Percentiles rank a stretch among this genome's conserved stretches.
These are phyloP conservation scores for Thozetella sp. DNA, from an alignment of 495 filamentous ascomycete genomes.

Conservation along the genomic window DNA sequence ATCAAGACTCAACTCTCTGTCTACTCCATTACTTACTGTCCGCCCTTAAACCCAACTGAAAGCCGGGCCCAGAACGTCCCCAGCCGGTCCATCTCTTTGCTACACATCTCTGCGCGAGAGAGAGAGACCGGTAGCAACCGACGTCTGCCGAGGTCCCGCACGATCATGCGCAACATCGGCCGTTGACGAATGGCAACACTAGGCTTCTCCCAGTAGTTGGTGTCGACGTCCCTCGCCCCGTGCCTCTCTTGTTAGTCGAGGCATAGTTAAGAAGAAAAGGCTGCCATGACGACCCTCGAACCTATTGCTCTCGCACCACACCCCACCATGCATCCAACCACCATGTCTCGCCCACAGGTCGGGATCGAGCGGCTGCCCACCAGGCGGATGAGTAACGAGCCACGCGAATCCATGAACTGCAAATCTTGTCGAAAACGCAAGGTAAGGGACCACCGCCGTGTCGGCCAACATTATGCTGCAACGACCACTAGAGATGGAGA, in stretches of 20 bases:
- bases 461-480: slow-evolving; percentile 4
- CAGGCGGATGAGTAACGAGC: slow-evolving; percentile 72
- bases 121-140: too few species aligned
- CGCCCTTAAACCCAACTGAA: too few species aligned
- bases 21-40: too few species aligned
- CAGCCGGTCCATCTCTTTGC: too few species aligned
- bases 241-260: background rate
- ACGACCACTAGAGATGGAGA: background rate
- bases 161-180: background rate
- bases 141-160: background rate
- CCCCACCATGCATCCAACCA: slow-evolving; percentile 31
- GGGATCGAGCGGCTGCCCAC: slow-evolving; percentile 81
- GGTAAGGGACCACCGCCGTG: slow-evolving; percentile 41
- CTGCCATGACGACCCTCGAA: slow-evolving; percentile 23
- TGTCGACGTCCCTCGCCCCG: background rate
- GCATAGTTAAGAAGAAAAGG: background rate
- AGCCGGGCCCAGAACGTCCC: too few species aligned
- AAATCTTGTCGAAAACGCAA: slow-evolving; percentile 90
- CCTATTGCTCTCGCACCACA: slow-evolving; percentile 26
- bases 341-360: slow-evolving; percentile 77
- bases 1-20: too few species aligned
- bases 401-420: slow-evolving; percentile 91
- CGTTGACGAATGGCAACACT: background rate
- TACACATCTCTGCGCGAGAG: too few species aligned
- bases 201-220: background rate